Conservation (phyloP, 2,329 filamentous ascomycete genomes). For the Colletotrichum scovillei region DNA sequence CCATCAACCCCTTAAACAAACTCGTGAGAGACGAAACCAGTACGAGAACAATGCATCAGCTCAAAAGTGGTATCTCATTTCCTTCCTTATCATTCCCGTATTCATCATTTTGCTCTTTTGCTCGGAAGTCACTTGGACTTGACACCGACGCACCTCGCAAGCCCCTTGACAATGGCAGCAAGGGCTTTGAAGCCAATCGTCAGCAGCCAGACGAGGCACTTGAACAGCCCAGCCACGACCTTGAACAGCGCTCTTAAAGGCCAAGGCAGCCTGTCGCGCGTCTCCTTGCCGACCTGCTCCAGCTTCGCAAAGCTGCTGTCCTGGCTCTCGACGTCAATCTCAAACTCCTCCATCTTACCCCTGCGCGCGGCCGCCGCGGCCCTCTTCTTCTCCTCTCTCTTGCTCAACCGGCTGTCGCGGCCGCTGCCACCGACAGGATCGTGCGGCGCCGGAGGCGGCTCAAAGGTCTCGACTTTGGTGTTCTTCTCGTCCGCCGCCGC, state of each 20-base stretch:
- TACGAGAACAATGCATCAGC: conserved; percentile 11
- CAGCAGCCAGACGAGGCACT: conserved; percentile 68
- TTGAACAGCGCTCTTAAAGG: conserved; percentile 61
- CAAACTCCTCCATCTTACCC: conserved; percentile 66
- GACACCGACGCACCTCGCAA: conserved; percentile 61
- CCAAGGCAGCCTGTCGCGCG: conserved; percentile 61
- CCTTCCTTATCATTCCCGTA: not conserved
- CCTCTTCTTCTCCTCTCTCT: conserved; percentile 40
- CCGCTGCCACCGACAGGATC: conserved; percentile 34
- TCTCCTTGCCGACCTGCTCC: conserved; percentile 49
- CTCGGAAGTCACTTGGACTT: conserved; percentile 18
- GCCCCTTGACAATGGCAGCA: conserved; percentile 59
- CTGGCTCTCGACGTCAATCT: conserved; percentile 74
- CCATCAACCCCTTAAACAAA: conserved; percentile 3
- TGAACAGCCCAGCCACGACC: conserved; percentile 64
- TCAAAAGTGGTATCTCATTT: conserved; percentile 33
- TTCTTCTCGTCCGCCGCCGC: conserved; percentile 67
- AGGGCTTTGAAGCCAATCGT: conserved; percentile 67
- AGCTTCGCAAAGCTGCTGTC: conserved; percentile 57
- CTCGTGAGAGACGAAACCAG: not conserved
- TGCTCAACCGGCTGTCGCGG: conserved; percentile 42
- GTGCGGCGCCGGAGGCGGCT: conserved; percentile 62
- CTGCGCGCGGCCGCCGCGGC: conserved; percentile 39
- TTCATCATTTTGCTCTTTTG: not conserved
- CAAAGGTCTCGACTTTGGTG: conserved; percentile 63